Conservation (phyloP, 2,329 filamentous ascomycete species). For the Ustilaginoidea virens region DNA sequence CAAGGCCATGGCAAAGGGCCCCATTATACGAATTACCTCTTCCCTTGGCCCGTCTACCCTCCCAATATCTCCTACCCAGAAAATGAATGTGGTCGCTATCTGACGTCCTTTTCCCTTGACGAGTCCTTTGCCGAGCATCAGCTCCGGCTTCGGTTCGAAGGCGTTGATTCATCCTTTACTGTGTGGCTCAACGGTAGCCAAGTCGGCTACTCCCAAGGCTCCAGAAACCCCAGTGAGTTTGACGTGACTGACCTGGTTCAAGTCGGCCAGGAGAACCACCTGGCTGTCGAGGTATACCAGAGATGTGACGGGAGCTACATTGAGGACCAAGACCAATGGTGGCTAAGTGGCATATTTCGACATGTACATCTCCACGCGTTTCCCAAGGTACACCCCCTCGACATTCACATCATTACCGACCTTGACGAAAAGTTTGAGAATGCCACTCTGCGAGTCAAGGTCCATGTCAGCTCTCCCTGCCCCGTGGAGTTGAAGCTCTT, state of each 20-base stretch:
- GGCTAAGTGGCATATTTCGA: slow-evolving; percentile 52
- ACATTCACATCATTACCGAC: slow-evolving; percentile 39
- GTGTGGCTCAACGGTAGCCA: slow-evolving; percentile 53
- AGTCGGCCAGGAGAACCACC: slow-evolving; percentile 29
- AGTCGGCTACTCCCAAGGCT: slow-evolving; percentile 59
- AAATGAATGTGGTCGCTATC: slow-evolving; percentile 49
- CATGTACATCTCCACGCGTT: slow-evolving; percentile 53
- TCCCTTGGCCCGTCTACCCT: slow-evolving; percentile 51
- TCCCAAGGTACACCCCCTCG: slow-evolving; percentile 34
- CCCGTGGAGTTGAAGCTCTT: slow-evolving; percentile 20
- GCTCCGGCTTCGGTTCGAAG: slow-evolving; percentile 56
- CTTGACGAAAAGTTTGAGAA: slow-evolving; percentile 38
- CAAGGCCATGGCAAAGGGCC: slow-evolving; percentile 48
- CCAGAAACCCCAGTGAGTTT: slow-evolving; percentile 58
- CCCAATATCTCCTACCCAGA: slow-evolving; percentile 49
- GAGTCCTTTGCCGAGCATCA: slow-evolving; percentile 32
- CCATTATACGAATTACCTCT: slow-evolving; percentile 56
- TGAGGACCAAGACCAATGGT: slow-evolving; percentile 59
- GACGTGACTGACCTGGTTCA: slow-evolving; percentile 43
- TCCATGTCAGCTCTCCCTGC: slow-evolving; percentile 23
- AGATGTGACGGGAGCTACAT: slow-evolving; percentile 58
- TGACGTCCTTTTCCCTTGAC: slow-evolving; percentile 38
- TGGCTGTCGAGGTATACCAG: slow-evolving; percentile 57
- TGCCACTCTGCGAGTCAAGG: slow-evolving; percentile 32
- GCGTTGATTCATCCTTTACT: slow-evolving; percentile 58